phyloP scores from a whole-genome alignment of 306 rosid species.

The Purshia tridentata region DNA sequence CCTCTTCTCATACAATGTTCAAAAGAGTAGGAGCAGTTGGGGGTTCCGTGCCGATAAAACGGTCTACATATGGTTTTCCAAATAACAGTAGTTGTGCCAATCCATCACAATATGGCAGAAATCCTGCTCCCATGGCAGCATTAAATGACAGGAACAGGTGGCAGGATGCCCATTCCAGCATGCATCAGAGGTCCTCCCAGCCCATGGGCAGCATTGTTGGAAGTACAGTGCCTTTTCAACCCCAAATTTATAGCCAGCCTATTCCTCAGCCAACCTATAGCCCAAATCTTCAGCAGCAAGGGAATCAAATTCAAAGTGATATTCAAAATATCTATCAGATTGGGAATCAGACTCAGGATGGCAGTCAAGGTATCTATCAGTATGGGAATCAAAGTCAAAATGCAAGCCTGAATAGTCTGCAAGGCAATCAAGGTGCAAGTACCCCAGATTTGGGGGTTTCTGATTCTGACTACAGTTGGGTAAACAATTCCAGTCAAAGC shows the following conservation, averaged over 20 bases:
- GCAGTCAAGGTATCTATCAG: slow-evolving; percentile 21
- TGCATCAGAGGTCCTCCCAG: slow-evolving; percentile 22
- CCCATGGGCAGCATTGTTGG: slow-evolving; percentile 26
- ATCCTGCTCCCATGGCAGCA: slow-evolving; percentile 25
- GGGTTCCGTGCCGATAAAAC: slow-evolving; percentile 20
- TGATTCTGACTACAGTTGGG: slow-evolving; percentile 37
- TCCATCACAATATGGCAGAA: slow-evolving; percentile 22
- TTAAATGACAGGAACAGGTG: slow-evolving; percentile 24
- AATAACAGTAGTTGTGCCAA: slow-evolving; percentile 27
- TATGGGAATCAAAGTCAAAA: slow-evolving; percentile 33
- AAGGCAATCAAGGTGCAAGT: slow-evolving; percentile 22
- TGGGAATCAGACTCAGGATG: slow-evolving; percentile 29
- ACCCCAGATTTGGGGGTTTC: slow-evolving; percentile 15
- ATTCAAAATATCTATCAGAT: slow-evolving; percentile 24
- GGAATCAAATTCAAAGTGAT: slow-evolving; percentile 34
- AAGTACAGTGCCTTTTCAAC: slow-evolving; percentile 31
- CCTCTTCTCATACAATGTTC: slow-evolving; percentile 30
- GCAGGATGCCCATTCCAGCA: slow-evolving; percentile 16
- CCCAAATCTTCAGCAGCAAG: slow-evolving; percentile 24
- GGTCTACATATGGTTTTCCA: slow-evolving; percentile 26
- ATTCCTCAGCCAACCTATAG: slow-evolving; percentile 21
- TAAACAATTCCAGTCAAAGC: slow-evolving; percentile 33
- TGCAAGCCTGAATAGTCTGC: slow-evolving; percentile 28
- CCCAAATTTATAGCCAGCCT: slow-evolving; percentile 28
- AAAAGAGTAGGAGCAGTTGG: slow-evolving; percentile 30